These are phyloP conservation scores for Sporothrix mexicana DNA, from an alignment of 2,329 filamentous ascomycete genomes.

Conservation along the genomic window DNA sequence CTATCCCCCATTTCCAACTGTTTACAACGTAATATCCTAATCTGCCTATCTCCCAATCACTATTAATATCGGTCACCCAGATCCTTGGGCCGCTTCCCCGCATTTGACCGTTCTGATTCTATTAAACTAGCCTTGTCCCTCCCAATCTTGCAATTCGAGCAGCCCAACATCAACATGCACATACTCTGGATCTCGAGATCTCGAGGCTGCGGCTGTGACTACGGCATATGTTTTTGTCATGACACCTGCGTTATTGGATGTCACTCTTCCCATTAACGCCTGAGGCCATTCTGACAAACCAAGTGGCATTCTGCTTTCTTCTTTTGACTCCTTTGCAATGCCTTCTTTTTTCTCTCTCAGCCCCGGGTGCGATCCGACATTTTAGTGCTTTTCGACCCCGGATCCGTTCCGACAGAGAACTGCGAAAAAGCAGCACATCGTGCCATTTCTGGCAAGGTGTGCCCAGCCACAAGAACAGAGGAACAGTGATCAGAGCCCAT, in stretches of 20 bases:
- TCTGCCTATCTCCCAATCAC: too few relatives aligned
- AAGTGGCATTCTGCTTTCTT: too few relatives aligned
- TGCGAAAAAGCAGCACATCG: background rate
- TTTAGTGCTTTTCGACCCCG: background rate
- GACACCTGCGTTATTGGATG: background rate
- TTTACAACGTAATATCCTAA: background rate
- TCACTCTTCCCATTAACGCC: background rate
- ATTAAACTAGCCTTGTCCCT: background rate
- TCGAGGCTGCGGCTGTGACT: background rate
- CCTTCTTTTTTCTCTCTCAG: too few relatives aligned
- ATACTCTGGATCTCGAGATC: background rate
- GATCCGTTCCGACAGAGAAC: background rate
- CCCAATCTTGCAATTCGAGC: background rate
- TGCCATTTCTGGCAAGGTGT: conserved; percentile 14
- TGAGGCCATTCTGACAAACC: background rate
- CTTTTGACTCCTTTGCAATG: too few relatives aligned
- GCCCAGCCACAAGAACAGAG: background rate
- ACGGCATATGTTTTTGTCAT: background rate
- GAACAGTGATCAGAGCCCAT: background rate
- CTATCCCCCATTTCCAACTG: background rate
- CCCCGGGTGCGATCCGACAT: too few relatives aligned
- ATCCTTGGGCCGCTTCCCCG: conserved; percentile 20
- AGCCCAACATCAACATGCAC: background rate
- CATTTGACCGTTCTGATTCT: conserved; percentile 12
- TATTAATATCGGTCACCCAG: background rate